Evolutionary conservation across 306 rosid genomes (phyloP), one percentile per base, ranked within the genome.

Genomic region (Potentilla sterilis): DNA sequence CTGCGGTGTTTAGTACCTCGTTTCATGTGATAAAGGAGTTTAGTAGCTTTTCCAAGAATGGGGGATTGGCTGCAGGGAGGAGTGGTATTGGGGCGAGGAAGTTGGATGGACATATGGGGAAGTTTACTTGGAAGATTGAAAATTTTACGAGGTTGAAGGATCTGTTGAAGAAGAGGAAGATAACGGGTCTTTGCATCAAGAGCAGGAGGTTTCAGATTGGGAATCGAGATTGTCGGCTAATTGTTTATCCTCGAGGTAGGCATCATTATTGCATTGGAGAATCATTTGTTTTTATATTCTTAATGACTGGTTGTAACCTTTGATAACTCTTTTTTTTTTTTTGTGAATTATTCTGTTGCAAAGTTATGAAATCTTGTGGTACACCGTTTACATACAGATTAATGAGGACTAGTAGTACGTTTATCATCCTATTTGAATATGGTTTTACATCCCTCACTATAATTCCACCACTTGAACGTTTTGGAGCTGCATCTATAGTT

Each of bases 161-260:
- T 85, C 86, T 92, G 58, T 81, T 96, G 76, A 96, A 96, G 87
- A 96, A 96, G 88, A 90, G 98, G 86, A 96, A 96, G 85, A 92
- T 96, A 67, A 92, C 99, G 0, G 99, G 99, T 67, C 97, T 96
- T 62, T 92, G 98, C 85, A 92, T 96, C 77, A 96, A 96, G 88
- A 96, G 99, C 87, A 84, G 92, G 90, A 90, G 98, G 85, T 96
- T 92, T 81, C 99, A 96, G 83, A 91, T 96, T 75, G 99, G 99
- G 74, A 96, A 96, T 51, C 79, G 96, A 67, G 99, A 96, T 78
- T 96, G 99, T 77, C 98, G 99, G 61, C 98, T 96, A 67, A 96
- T 96, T 78, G 98, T 96, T 82, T 96, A 96, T 85, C 99, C 99
- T 62, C 89, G 99, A 96, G 99, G 99, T 96, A 83, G 78, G 88